These are phyloP conservation scores for Rhynchospora tenuis DNA, from an alignment of 176 grass and related monocot genomes.

Conservation along the genomic window DNA sequence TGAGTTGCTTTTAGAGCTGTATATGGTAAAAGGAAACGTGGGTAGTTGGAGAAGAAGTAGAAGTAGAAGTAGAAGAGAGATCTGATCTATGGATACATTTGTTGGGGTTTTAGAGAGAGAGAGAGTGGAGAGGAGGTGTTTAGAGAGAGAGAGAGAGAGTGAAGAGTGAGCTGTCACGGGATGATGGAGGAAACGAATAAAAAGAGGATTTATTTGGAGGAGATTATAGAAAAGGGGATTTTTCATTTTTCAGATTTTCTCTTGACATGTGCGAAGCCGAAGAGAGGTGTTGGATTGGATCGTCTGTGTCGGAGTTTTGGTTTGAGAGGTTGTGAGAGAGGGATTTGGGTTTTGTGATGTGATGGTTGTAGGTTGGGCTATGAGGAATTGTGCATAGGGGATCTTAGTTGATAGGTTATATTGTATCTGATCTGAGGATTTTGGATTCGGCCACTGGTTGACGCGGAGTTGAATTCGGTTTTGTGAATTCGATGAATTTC, in stretches of 20 bases:
- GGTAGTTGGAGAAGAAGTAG: slow-evolving; percentile 17
- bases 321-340: too few relatives aligned
- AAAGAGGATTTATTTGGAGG: neutral
- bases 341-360: too few relatives aligned
- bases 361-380: neutral
- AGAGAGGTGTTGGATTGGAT: neutral
- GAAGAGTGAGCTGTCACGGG: slow-evolving; percentile 24
- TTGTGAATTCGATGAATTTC: neutral
- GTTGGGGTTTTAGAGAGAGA: slow-evolving; percentile 4
- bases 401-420: neutral
- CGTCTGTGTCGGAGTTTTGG: neutral
- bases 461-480: neutral
- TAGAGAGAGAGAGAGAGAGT: neutral
- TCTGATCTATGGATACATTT: slow-evolving; percentile 15
- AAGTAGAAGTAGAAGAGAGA: slow-evolving; percentile 29
- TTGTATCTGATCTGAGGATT: neutral
- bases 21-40: slow-evolving; percentile 10
- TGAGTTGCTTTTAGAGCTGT: neutral
- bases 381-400: neutral
- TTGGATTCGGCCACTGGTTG: neutral
- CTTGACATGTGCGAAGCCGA: too few relatives aligned
- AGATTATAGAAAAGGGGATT: too few relatives aligned
- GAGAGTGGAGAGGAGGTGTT: neutral
- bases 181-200: neutral
- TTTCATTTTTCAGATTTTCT: too few relatives aligned